A percentile compares a stretch with the other conserved stretches of the same genome.
Conservation (phyloP, 2,329 filamentous ascomycete species). For the Bipolaris victoriae region DNA sequence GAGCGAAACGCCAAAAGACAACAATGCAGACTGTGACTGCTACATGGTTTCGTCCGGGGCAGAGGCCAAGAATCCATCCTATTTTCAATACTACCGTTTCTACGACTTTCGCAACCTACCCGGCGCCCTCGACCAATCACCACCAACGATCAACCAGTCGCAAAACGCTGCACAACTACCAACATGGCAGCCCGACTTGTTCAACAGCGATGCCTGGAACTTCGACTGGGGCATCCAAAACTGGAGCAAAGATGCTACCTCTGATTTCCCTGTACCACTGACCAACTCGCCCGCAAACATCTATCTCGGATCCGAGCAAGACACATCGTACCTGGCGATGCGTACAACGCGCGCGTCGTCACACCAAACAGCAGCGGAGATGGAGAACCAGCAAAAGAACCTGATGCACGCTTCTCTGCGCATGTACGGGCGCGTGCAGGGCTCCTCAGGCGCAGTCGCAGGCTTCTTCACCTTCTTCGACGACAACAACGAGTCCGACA, state of each 20-base stretch:
- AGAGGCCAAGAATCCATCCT: slow-evolving; percentile 45
- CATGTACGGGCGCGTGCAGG: slow-evolving; percentile 54
- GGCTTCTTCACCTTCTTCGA: slow-evolving; percentile 64
- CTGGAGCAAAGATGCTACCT: slow-evolving; percentile 52
- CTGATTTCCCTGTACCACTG: slow-evolving; percentile 51
- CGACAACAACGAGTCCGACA: slow-evolving; percentile 57
- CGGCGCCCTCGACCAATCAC: slow-evolving; percentile 32
- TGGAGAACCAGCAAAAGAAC: slow-evolving; percentile 54
- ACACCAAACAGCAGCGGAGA: slow-evolving; percentile 57
- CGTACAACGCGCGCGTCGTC: slow-evolving; percentile 53
- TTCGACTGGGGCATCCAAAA: slow-evolving; percentile 51
- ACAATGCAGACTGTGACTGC: slow-evolving; percentile 53
- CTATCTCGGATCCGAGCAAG: slow-evolving; percentile 49
- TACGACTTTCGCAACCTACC: slow-evolving; percentile 58
- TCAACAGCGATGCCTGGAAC: slow-evolving; percentile 46
- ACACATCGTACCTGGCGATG: slow-evolving; percentile 54
- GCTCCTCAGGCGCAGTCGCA: slow-evolving; percentile 56
- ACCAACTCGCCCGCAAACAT: slow-evolving; percentile 56
- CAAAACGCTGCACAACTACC: slow-evolving; percentile 26
- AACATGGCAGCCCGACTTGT: slow-evolving; percentile 47
- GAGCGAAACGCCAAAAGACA: slow-evolving; percentile 41
- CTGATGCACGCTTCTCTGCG: slow-evolving; percentile 57
- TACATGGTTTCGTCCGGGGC: slow-evolving; percentile 55
- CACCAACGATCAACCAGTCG: slow-evolving; percentile 35
- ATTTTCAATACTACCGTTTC: slow-evolving; percentile 60